Percentiles rank a stretch among this genome's conserved stretches.
Conservation (phyloP, 768 basidiomycete species). For the Leucocoprinus sp. region DNA sequence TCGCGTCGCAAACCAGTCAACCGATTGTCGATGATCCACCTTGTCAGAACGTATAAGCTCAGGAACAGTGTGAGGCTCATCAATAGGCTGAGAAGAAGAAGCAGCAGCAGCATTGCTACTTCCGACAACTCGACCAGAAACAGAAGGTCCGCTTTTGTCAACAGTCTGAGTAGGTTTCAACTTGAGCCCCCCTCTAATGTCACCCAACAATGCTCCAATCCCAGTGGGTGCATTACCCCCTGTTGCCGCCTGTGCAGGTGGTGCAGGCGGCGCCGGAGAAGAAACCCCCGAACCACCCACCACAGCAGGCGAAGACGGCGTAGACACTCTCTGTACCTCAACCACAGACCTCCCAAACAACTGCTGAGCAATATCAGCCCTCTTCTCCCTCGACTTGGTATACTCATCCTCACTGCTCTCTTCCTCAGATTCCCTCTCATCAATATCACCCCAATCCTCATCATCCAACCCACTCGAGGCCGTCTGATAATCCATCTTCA, state of each 20-base stretch:
- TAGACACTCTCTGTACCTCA: conserved; percentile 37
- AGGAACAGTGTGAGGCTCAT: conserved; percentile 29
- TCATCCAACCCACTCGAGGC: conserved; percentile 45
- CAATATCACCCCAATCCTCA: conserved; percentile 82
- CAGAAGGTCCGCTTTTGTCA: conserved; percentile 66
- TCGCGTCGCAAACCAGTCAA: conserved; percentile 87
- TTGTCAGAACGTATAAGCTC: conserved; percentile 16
- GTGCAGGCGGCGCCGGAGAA: conserved; percentile 24
- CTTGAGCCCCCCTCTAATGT: conserved; percentile 71
- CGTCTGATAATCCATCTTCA: conserved; percentile 53
- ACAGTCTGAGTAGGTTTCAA: conserved; percentile 73
- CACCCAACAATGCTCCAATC: conserved; percentile 58
- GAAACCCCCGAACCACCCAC: conserved; percentile 14
- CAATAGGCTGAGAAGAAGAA: conserved; percentile 31
- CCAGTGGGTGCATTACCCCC: conserved; percentile 35
- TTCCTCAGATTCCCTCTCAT: conserved; percentile 62
- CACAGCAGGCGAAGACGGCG: conserved; percentile 28
- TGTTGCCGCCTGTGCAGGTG: conserved; percentile 21
- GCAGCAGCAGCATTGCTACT: conserved; percentile 58
- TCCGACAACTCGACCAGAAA: conserved; percentile 74
- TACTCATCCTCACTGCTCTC: conserved; percentile 79
- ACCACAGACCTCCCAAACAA: conserved; percentile 71
- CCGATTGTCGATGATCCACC: conserved; percentile 59
- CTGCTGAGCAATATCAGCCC: conserved; percentile 67
- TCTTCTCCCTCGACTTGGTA: conserved; percentile 49